phyloP scores from a whole-genome alignment of 192 early-diverging fungal genomes.

The Mortierella alpina region DNA sequence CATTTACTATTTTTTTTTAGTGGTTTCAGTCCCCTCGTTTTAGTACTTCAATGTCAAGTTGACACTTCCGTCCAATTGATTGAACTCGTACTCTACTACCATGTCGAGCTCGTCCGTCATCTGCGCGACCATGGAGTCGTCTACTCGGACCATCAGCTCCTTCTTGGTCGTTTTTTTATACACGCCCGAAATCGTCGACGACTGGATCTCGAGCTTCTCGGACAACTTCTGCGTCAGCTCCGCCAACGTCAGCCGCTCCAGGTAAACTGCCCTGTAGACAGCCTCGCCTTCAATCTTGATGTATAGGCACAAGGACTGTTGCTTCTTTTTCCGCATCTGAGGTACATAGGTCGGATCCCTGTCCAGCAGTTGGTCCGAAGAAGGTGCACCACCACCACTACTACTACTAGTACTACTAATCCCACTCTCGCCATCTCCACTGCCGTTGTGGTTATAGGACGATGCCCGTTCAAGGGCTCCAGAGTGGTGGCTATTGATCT shows the following conservation, averaged over 20 bases:
- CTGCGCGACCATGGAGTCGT: conserved; percentile 68
- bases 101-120: conserved; percentile 76
- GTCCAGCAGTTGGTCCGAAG: conserved; percentile 61
- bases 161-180: conserved; percentile 63
- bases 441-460: conserved; percentile 15
- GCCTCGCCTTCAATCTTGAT: conserved; percentile 64
- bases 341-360: conserved; percentile 76
- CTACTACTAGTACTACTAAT: conserved; percentile 34
- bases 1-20: background rate
- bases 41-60: conserved; percentile 61
- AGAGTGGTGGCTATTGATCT: conserved; percentile 1
- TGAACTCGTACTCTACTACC: conserved; percentile 60
- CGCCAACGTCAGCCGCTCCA: conserved; percentile 64
- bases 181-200: conserved; percentile 50
- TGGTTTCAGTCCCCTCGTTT: background rate
- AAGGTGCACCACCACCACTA: conserved; percentile 50
- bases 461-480: conserved; percentile 16
- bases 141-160: conserved; percentile 62
- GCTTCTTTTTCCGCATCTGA: conserved; percentile 50
- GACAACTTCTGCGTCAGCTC: conserved; percentile 64
- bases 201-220: conserved; percentile 61
- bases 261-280: conserved; percentile 72
- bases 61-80: conserved; percentile 55
- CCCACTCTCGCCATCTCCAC: conserved; percentile 25
- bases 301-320: conserved; percentile 64